Evolutionary conservation across 2,329 filamentous ascomycete species (phyloP).

Genomic region (Neopestalotiopsis rosae): DNA sequence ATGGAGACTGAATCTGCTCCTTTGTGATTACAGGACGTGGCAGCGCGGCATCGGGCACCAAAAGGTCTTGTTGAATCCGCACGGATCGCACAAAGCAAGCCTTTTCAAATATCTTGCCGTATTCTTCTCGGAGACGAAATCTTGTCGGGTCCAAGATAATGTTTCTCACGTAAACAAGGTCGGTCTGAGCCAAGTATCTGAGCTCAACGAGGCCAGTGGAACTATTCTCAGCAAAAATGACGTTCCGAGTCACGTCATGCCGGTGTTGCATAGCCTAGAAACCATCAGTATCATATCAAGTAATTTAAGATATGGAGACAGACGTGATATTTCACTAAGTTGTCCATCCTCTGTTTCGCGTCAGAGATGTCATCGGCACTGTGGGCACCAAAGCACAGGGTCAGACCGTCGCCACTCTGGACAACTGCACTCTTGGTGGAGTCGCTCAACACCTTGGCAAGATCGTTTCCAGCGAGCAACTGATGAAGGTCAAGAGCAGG

Average conservation of each 20-base stretch:
- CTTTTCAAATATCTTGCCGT: conserved; percentile 14
- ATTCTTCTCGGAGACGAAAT: not conserved
- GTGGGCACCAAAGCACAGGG: conserved; percentile 17
- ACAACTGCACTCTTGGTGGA: conserved; percentile 14
- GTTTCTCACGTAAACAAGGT: conserved; percentile 1
- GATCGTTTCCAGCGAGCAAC: conserved; percentile 9
- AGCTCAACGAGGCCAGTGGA: conserved; percentile 13
- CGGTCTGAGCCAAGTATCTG: conserved; percentile 17
- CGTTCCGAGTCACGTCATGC: not conserved
- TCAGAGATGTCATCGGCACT: not conserved
- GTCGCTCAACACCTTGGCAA: conserved; percentile 4
- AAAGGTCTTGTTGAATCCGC: not conserved
- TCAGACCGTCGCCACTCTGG: conserved; percentile 11
- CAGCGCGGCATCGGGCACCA: not conserved
- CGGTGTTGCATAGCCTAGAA: not conserved
- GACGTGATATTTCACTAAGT: conserved; percentile 18
- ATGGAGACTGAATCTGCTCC: not conserved
- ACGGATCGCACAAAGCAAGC: conserved; percentile 13
- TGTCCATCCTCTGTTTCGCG: conserved; percentile 16
- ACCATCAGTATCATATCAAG: not conserved
- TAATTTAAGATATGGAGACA: not conserved
- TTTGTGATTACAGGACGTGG: conserved; percentile 7
- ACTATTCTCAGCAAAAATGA: conserved; percentile 12
- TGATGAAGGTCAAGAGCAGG: conserved; percentile 10
- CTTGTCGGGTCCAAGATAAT: conserved; percentile 16